A percentile compares a stretch with the other conserved stretches of the same genome.
These are phyloP conservation scores for Corniculantispora saksenae DNA, from an alignment of 2,329 filamentous ascomycete species.

Conservation along the genomic window DNA sequence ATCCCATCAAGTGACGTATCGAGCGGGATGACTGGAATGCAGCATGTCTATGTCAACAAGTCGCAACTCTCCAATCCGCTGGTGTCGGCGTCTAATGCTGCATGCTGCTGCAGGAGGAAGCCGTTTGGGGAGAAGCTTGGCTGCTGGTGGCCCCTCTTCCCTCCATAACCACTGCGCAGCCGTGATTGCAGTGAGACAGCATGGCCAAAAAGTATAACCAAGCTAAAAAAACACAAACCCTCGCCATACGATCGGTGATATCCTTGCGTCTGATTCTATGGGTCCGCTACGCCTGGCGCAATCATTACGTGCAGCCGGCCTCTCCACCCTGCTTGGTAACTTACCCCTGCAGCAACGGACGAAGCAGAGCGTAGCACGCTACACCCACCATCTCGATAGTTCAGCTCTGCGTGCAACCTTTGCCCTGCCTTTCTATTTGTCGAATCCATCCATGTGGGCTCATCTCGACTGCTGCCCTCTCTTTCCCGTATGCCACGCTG, in stretches of 20 bases:
- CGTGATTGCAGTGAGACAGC: slow-evolving; percentile 15
- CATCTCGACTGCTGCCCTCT: neutral
- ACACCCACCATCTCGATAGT: slow-evolving; percentile 4
- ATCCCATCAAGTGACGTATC: neutral
- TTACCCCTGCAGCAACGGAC: neutral
- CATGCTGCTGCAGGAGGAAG: neutral
- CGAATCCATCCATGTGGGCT: neutral
- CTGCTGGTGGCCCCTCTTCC: neutral
- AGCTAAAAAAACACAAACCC: neutral
- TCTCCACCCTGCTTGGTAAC: neutral
- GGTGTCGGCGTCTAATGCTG: neutral
- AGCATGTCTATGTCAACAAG: slow-evolving; percentile 4
- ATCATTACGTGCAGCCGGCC: slow-evolving; percentile 14
- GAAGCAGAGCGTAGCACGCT: neutral
- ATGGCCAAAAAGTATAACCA: neutral
- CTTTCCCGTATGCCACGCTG: neutral
- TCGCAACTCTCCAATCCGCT: neutral
- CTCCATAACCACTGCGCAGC: neutral
- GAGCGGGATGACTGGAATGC: slow-evolving; percentile 8
- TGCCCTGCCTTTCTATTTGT: neutral
- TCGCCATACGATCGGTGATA: neutral
- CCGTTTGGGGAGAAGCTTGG: neutral
- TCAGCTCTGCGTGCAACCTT: neutral
- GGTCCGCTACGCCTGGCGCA: neutral
- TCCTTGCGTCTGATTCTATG: slow-evolving; percentile 16